These are phyloP conservation scores for Tetrahymena elliotti DNA, from an alignment of 73 alveolate species.

Conservation along the genomic window DNA sequence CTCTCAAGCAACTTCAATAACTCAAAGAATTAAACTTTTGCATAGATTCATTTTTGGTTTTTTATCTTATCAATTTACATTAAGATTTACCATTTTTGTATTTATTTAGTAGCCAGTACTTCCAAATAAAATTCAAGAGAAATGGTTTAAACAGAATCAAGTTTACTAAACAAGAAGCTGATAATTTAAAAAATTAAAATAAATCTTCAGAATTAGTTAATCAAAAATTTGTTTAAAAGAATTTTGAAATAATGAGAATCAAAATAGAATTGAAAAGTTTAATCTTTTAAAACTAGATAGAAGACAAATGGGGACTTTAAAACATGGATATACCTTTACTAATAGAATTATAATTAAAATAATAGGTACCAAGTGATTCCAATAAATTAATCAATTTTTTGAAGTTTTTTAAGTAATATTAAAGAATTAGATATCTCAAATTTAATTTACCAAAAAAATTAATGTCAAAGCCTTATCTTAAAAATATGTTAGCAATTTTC, in stretches of 20 bases:
- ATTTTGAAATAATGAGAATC: neutral
- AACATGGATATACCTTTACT: neutral
- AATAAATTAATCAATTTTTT: no score
- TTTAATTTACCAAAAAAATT: neutral
- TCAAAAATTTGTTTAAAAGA: no score
- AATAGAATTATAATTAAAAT: neutral
- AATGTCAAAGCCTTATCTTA: neutral
- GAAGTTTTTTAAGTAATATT: no score
- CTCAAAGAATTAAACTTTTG: neutral
- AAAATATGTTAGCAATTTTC: no score
- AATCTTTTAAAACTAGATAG: neutral
- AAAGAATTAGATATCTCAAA: neutral
- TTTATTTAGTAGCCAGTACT: neutral
- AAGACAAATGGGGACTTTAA: neutral
- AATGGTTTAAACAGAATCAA: neutral
- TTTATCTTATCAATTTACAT: neutral
- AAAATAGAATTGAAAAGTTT: neutral
- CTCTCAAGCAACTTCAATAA: neutral
- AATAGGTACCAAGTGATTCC: no score
- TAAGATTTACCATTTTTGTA: neutral
- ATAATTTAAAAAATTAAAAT: no score
- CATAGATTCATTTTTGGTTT: neutral
- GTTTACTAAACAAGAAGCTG: neutral
- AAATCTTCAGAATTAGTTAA: neutral
- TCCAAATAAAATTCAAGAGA: neutral